Evolutionary conservation across 2,329 filamentous ascomycete genomes (phyloP).

Genomic region (Fusarium transvaalense): DNA sequence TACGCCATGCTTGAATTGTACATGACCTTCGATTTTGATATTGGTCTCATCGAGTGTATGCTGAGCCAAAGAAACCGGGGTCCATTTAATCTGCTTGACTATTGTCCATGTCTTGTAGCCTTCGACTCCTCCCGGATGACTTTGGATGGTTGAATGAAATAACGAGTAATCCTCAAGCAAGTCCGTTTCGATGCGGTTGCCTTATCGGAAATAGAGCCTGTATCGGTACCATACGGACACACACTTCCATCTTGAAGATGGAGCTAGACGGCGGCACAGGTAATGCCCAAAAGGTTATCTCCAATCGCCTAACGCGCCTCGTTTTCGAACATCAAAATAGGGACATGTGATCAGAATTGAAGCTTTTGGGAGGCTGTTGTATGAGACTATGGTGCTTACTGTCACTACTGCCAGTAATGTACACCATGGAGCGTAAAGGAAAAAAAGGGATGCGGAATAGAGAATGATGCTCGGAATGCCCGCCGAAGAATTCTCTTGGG

Average conservation of each 20-base stretch:
- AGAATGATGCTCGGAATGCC: neutral
- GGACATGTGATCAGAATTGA: neutral
- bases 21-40: neutral
- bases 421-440: neutral
- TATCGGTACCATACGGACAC: constrained; percentile 2
- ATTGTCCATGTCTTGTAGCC: neutral
- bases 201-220: neutral
- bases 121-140: neutral
- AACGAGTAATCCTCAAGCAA: neutral
- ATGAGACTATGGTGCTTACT: neutral
- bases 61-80: neutral
- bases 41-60: neutral
- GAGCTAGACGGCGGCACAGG: neutral
- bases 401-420: neutral
- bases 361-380: neutral
- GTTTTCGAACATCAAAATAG: neutral
- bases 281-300: neutral
- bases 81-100: neutral
- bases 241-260: neutral
- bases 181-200: neutral
- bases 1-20: neutral
- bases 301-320: neutral
- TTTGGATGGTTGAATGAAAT: neutral
- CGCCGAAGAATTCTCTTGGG: neutral
- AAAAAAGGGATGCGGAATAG: neutral